Conservation (phyloP, 208 protist species). For the Baffinella frigidus region DNA sequence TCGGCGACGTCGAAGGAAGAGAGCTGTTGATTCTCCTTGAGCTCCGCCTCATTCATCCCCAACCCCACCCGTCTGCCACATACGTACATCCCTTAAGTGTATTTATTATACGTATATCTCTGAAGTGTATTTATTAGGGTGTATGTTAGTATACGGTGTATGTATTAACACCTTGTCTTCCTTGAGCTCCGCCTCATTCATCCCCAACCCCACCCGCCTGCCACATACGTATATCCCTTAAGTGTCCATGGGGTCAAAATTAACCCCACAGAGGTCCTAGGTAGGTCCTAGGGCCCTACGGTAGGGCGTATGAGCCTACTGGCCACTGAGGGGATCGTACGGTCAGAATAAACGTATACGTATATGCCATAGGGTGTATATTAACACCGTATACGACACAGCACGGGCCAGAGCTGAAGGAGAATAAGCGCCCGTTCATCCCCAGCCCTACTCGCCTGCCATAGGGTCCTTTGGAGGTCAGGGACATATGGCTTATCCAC, state of each 20-base stretch:
- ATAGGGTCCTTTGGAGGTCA: no score
- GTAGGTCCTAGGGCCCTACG: no score
- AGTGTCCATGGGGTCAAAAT: no score
- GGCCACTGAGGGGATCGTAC: no score
- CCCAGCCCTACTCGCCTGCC: slow-evolving; percentile 15
- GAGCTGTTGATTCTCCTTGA: slow-evolving; percentile 28
- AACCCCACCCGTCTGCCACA: background rate
- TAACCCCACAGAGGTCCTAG: no score
- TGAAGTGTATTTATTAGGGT: background rate
- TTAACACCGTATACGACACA: no score
- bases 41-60: slow-evolving; percentile 49
- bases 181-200: slow-evolving; percentile 35
- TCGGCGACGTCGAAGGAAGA: slow-evolving; percentile 33
- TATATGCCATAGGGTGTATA: background rate
- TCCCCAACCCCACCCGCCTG: slow-evolving; percentile 9
- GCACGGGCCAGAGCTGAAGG: no score
- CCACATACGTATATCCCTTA: background rate
- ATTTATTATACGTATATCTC: background rate
- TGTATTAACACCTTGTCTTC: no score
- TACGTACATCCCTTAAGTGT: background rate
- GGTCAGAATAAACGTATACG: no score
- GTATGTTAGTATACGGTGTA: background rate
- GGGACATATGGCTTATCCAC: no score
- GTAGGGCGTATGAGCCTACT: no score
- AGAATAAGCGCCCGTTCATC: slow-evolving; percentile 24